These are phyloP conservation scores for Apiotrichum gamsii DNA, from an alignment of 1,284 basidiomycete genomes.

Conservation along the genomic window DNA sequence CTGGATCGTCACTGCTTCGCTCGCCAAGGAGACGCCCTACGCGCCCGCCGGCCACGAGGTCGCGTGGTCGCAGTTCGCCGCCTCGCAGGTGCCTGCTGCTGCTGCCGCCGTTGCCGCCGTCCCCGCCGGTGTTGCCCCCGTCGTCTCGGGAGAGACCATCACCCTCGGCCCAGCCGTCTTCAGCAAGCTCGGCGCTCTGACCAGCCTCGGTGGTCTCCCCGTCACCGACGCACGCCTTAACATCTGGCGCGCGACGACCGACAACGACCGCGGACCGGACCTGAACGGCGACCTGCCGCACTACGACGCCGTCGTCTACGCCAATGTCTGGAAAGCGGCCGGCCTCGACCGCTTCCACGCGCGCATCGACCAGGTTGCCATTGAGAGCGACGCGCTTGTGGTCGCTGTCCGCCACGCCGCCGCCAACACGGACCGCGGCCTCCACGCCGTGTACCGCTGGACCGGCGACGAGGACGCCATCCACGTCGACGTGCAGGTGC, in stretches of 20 bases:
- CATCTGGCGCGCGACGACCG: constrained; percentile 18
- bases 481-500: constrained; percentile 4
- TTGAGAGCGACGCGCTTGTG: background rate
- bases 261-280: constrained; percentile 10
- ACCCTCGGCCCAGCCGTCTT: constrained; percentile 14
- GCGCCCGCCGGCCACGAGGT: constrained; percentile 20
- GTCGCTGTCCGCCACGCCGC: constrained; percentile 1
- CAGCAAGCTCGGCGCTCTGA: background rate
- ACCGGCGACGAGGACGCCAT: constrained; percentile 1
- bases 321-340: background rate
- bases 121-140: background rate
- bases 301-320: background rate
- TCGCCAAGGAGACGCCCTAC: constrained; percentile 9
- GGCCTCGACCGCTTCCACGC: background rate
- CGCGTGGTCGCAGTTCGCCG: constrained; percentile 14
- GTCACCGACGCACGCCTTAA: constrained; percentile 5
- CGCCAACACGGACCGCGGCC: constrained; percentile 7
- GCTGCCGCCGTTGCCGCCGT: background rate
- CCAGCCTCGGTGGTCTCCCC: constrained; percentile 7
- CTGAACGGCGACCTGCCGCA: no score
- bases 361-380: background rate
- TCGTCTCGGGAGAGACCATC: constrained; percentile 1
- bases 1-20: constrained; percentile 7
- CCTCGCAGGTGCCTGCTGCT: no score
- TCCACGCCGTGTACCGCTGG: constrained; percentile 10